Evolutionary conservation across 306 rosid species (phyloP), one percentile per base, ranked within the genome.

Genomic region (Malus fusca): DNA sequence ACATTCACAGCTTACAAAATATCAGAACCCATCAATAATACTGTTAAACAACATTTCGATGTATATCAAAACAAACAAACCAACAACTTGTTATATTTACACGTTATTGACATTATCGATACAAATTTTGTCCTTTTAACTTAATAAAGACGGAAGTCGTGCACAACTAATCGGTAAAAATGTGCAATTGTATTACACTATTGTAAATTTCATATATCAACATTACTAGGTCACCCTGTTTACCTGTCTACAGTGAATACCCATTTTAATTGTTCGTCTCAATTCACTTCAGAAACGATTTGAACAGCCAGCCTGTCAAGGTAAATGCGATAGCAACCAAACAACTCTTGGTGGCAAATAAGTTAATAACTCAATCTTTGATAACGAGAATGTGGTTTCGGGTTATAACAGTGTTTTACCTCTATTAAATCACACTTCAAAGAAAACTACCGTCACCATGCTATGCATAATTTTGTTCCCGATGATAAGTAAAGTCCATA

Each of bases 271-370:
- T 48, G 55, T 15, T 48, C 5, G 55, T 48, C 55, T 48, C 55
- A 15, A 48, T 48, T 48, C 55, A 15, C 55, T 48, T 4, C 8
- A 48, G 55, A 48, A 48, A 15, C 8, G 55, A 17, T 48, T 48
- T 48, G 55, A 22, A 8, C 4, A 5, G 44, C 65, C 17, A 37
- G 63, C 26, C 64, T 26, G 11, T 25, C 23, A 37, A 55, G 31
- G 73, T 65, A 65, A 43, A 8, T 25, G 55, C 17, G 78, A 79
- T n/a, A 30, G 55, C 65, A 79, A 79, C 51, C 33, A n/a, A 22
- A n/a, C n/a, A 61, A 61, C 66, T 61, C 21, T 46, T 15, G 46
- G 12, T 46, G 62, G 51, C 74, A 71, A 69, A 28, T 4, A 15
- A 14, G 19, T 14, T 14, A 46, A 17, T 4, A 48, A 59, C 51